Evolutionary conservation across 257 asterid genomes (phyloP).

Genomic region (Gentiana straminea): DNA sequence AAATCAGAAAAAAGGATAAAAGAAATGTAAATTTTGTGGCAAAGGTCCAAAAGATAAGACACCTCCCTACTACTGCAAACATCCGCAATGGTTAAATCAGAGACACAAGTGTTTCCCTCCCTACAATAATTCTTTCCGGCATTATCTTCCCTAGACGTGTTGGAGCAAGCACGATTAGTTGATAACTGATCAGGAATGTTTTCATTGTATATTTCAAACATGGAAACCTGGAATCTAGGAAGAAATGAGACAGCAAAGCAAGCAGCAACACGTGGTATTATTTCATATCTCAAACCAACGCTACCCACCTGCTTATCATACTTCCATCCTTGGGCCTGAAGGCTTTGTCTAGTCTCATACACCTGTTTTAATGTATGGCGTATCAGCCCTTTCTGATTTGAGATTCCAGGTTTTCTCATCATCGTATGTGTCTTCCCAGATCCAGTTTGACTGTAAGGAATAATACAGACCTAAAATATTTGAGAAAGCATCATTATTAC

Average conservation of each 20-base stretch:
- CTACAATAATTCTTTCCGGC: too few species aligned
- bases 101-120: too few species aligned
- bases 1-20: too few species aligned
- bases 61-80: too few species aligned
- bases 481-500: not conserved
- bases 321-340: conserved; percentile 93
- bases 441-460: conserved; percentile 98
- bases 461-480: conserved; percentile 66
- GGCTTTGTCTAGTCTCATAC: conserved; percentile 66
- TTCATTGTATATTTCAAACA: conserved; percentile 66
- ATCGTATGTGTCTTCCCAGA: conserved; percentile 19
- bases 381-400: conserved; percentile 31
- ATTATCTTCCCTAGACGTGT: conserved; percentile 40
- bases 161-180: conserved; percentile 46
- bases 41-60: too few species aligned
- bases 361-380: conserved; percentile 59
- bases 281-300: not conserved
- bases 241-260: not conserved
- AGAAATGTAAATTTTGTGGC: too few species aligned
- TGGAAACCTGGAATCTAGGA: not conserved
- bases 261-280: conserved; percentile 1
- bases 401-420: conserved; percentile 78
- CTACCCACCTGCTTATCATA: conserved; percentile 85
- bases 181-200: conserved; percentile 72
- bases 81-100: too few species aligned